Evolutionary conservation across 2,329 filamentous ascomycete genomes (phyloP).

Genomic region (Aspergillus phoenicis): DNA sequence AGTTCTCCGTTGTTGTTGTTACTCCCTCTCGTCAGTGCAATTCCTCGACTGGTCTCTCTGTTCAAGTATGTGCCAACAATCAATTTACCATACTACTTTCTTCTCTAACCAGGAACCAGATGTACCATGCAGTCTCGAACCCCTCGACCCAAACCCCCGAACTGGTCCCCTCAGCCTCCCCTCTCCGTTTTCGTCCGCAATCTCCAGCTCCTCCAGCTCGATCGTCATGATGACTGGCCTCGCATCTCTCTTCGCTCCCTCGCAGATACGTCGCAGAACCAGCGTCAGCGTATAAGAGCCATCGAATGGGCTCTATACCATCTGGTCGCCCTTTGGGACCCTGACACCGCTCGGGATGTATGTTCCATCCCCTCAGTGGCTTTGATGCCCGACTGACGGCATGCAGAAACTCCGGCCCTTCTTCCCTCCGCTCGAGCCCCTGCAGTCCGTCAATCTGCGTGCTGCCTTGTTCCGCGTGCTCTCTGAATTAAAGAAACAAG

Average conservation of each 20-base stretch:
- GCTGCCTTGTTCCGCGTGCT: slow-evolving; percentile 79
- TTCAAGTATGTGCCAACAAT: no score
- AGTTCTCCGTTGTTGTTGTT: neutral
- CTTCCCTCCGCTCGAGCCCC: slow-evolving; percentile 85
- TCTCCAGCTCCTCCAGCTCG: slow-evolving; percentile 78
- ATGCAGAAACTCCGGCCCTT: slow-evolving; percentile 80
- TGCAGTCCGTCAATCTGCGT: slow-evolving; percentile 88
- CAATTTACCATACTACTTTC: neutral
- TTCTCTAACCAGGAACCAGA: neutral
- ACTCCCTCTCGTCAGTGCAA: neutral
- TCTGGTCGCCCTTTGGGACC: slow-evolving; percentile 82
- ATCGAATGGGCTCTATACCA: slow-evolving; percentile 92
- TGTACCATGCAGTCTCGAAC: slow-evolving; percentile 38
- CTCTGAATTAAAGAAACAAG: slow-evolving; percentile 85
- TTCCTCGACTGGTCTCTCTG: neutral
- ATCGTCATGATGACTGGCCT: slow-evolving; percentile 78
- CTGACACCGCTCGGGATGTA: slow-evolving; percentile 72
- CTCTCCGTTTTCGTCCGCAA: slow-evolving; percentile 77
- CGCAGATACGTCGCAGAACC: slow-evolving; percentile 68
- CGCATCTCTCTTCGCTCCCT: slow-evolving; percentile 71
- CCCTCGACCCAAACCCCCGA: slow-evolving; percentile 34
- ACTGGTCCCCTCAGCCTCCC: slow-evolving; percentile 53
- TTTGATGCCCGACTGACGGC: slow-evolving; percentile 11
- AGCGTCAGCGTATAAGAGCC: slow-evolving; percentile 78
- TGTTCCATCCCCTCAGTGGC: neutral